Evolutionary conservation across 352 stramenopile species (phyloP).

Genomic region (Pythium apleroticum): DNA sequence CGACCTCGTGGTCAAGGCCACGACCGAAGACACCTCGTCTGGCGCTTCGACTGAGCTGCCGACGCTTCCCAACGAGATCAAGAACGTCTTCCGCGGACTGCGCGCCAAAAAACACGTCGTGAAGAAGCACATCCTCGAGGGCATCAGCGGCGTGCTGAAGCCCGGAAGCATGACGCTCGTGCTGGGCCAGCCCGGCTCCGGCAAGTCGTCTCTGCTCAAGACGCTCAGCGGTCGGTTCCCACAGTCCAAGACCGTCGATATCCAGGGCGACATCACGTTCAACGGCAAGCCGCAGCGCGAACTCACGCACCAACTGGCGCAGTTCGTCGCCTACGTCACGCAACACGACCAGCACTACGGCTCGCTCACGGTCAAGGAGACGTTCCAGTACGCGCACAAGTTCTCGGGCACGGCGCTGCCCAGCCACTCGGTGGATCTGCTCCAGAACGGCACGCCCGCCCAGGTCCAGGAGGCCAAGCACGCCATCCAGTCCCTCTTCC

Average conservation of each 20-base stretch:
- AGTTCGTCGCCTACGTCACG: constrained; percentile 32
- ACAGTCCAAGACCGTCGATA: constrained; percentile 34
- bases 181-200: constrained; percentile 34
- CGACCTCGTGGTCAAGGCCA: constrained; percentile 31
- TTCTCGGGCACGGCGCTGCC: constrained; percentile 22
- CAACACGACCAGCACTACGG: constrained; percentile 34
- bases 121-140: constrained; percentile 46
- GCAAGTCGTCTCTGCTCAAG: constrained; percentile 43
- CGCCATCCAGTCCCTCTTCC: constrained; percentile 22
- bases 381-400: constrained; percentile 33
- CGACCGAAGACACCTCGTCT: constrained; percentile 16
- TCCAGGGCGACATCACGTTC: constrained; percentile 49
- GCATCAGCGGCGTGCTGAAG: constrained; percentile 47
- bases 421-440: constrained; percentile 12
- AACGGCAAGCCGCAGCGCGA: constrained; percentile 36
- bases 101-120: constrained; percentile 43
- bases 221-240: constrained; percentile 43
- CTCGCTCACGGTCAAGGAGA: constrained; percentile 37
- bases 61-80: constrained; percentile 44
- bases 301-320: constrained; percentile 34
- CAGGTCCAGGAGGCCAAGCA: constrained; percentile 17
- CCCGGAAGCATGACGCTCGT: constrained; percentile 42
- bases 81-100: constrained; percentile 33
- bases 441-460: constrained; percentile 27
- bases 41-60: constrained; percentile 32